Evolutionary conservation across 345 rosid genomes (phyloP).

Genomic region (Melaleuca alternifolia): DNA sequence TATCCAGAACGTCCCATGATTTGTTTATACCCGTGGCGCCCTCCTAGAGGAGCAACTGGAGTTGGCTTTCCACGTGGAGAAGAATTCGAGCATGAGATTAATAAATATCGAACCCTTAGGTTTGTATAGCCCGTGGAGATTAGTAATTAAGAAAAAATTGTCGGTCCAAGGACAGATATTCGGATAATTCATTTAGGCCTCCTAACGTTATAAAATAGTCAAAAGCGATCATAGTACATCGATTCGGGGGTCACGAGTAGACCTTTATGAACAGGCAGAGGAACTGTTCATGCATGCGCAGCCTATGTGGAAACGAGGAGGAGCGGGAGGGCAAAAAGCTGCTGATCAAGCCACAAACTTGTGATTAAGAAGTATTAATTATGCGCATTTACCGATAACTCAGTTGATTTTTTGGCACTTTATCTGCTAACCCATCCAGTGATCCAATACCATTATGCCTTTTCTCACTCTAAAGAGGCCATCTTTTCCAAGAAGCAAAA

Average conservation of each 20-base stretch:
- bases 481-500: not conserved
- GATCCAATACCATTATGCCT: not conserved
- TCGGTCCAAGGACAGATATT: not conserved
- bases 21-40: not conserved
- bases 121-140: not conserved
- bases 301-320: not conserved
- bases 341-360: not conserved
- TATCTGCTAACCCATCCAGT: not conserved
- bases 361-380: not conserved
- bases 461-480: not conserved
- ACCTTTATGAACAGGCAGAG: not conserved
- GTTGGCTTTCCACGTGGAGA: not conserved
- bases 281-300: not conserved
- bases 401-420: not conserved
- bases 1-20: not conserved
- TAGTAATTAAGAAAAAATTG: not conserved
- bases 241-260: not conserved
- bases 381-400: not conserved
- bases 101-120: not conserved
- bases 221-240: not conserved
- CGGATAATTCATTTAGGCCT: not conserved
- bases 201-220: not conserved
- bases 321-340: not conserved
- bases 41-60: not conserved
- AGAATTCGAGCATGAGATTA: not conserved